phyloP scores from a whole-genome alignment of 2,329 filamentous ascomycete genomes.

The Thielaviopsis ethacetica region DNA sequence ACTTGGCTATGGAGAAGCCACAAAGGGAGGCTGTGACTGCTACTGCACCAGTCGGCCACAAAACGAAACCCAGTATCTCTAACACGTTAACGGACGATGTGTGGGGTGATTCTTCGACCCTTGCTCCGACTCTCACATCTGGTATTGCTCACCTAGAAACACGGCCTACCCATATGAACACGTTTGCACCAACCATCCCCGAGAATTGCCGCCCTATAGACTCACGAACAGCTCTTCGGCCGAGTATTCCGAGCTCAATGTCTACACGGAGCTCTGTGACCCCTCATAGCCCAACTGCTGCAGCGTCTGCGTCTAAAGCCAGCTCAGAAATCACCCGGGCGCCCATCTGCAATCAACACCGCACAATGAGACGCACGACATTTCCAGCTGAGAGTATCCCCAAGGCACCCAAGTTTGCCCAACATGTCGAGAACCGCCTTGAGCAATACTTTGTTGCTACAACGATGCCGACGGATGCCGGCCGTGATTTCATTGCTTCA shows the following conservation, averaged over 20 bases:
- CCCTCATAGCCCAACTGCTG: not conserved
- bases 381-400: conserved; percentile 23
- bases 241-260: not conserved
- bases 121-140: not conserved
- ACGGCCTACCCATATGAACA: not conserved
- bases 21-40: not conserved
- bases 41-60: not conserved
- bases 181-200: not conserved
- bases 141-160: not conserved
- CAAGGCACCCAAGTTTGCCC: conserved; percentile 29
- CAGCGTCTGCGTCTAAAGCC: not conserved
- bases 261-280: not conserved
- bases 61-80: not conserved
- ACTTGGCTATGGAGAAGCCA: conserved; percentile 25
- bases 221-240: not conserved
- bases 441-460: conserved; percentile 36
- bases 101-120: conserved; percentile 6
- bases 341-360: conserved; percentile 30
- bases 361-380: conserved; percentile 23
- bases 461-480: conserved; percentile 30
- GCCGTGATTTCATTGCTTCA: conserved; percentile 37
- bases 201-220: not conserved
- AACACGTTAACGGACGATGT: not conserved
- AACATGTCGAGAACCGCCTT: conserved; percentile 32
- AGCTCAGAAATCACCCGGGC: conserved; percentile 21